Conservation (phyloP, 805 yeast species). For the Candida germanica region DNA sequence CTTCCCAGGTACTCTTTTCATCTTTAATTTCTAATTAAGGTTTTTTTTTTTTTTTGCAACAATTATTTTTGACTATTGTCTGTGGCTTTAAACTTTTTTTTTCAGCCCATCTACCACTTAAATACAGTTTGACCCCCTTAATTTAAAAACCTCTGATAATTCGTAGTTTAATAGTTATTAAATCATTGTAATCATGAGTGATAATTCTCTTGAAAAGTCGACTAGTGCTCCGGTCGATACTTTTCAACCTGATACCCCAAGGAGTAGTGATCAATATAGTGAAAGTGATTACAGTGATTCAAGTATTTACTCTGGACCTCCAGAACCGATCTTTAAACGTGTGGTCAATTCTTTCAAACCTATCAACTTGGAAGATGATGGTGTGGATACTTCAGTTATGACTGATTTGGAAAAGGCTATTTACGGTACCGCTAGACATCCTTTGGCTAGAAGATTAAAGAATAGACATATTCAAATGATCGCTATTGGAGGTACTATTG, state of each 20-base stretch:
- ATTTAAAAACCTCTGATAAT: too few relatives aligned
- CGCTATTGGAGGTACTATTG: slow-evolving; percentile 65
- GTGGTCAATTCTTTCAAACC: slow-evolving; percentile 39
- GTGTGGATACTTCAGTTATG: slow-evolving; percentile 40
- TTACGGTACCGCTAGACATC: slow-evolving; percentile 41
- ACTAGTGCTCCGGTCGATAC: not conserved
- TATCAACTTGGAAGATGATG: slow-evolving; percentile 33
- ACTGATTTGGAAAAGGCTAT: slow-evolving; percentile 38
- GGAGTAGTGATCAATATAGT: not conserved
- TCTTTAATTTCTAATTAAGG: too few relatives aligned
- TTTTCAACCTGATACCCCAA: not conserved
- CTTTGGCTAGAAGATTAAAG: slow-evolving; percentile 43
- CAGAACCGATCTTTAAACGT: slow-evolving; percentile 2
- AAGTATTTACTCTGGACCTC: not conserved
- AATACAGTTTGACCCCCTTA: too few relatives aligned
- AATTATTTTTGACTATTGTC: too few relatives aligned
- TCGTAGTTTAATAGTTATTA: too few relatives aligned
- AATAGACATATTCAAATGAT: slow-evolving; percentile 57
- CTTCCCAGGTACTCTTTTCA: too few relatives aligned
- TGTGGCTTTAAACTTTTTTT: too few relatives aligned
- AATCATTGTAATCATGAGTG: too few relatives aligned
- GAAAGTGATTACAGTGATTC: not conserved
- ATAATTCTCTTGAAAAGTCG: not conserved
- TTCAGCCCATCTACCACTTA: too few relatives aligned
- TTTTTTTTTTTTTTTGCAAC: too few relatives aligned